phyloP scores from a whole-genome alignment of 2,329 filamentous ascomycete species.

The Phialophora chinensis region DNA sequence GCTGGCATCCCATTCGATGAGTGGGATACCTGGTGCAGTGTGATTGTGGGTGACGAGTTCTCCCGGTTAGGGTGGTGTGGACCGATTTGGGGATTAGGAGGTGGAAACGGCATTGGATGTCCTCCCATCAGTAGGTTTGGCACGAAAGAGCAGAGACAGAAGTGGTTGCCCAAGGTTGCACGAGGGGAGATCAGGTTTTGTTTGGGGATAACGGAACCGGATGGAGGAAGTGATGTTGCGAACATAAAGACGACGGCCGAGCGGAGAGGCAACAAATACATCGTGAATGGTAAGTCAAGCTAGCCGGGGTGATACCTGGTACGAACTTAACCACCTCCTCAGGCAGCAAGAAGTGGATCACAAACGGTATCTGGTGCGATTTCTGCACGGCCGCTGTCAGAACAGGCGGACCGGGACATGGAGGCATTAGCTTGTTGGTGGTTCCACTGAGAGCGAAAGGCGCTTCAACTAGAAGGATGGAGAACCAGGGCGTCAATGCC shows the following conservation, averaged over 20 bases:
- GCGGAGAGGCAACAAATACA: conserved; percentile 70
- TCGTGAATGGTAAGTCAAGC: conserved; percentile 66
- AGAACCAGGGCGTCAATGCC: conserved; percentile 71
- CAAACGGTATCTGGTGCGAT: conserved; percentile 73
- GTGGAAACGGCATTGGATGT: conserved; percentile 74
- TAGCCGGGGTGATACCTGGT: background rate
- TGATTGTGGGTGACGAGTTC: conserved; percentile 76
- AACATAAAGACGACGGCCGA: conserved; percentile 72
- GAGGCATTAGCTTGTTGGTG: conserved; percentile 71
- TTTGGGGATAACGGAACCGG: conserved; percentile 80
- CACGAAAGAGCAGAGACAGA: conserved; percentile 64
- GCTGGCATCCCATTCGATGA: conserved; percentile 72
- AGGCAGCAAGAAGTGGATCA: conserved; percentile 76
- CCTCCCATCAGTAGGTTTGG: conserved; percentile 72
- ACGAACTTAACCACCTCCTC: background rate
- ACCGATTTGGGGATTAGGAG: conserved; percentile 64
- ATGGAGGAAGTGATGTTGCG: conserved; percentile 75
- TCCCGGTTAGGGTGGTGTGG: conserved; percentile 66
- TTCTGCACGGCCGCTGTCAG: conserved; percentile 73
- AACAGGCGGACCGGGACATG: conserved; percentile 70
- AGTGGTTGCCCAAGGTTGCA: conserved; percentile 71
- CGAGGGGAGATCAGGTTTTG: conserved; percentile 70
- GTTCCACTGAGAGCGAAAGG: conserved; percentile 72
- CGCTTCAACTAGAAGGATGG: conserved; percentile 71
- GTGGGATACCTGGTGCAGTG: conserved; percentile 72